These are phyloP conservation scores for Suillus discolor DNA, from an alignment of 768 basidiomycete species.

Conservation along the genomic window DNA sequence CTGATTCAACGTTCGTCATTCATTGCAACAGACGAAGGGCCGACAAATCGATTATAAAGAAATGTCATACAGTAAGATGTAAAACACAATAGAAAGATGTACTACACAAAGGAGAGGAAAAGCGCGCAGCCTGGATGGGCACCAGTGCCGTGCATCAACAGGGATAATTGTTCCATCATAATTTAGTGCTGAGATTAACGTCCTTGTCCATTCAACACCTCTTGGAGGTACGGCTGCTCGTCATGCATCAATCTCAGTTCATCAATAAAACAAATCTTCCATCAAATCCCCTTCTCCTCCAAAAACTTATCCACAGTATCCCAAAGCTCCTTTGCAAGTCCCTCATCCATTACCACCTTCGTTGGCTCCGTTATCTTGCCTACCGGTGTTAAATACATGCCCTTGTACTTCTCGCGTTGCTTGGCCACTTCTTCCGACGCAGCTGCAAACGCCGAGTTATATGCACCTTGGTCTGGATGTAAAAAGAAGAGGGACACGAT, in stretches of 20 bases:
- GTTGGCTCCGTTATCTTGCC: conserved; percentile 18
- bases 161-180: background rate
- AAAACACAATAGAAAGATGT: background rate
- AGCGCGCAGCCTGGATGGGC: background rate
- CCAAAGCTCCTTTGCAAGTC: conserved; percentile 32
- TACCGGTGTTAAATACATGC: conserved; percentile 33
- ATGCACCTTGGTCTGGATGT: conserved; percentile 25
- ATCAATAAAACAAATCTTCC: background rate
- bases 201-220: background rate
- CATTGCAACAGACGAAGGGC: background rate
- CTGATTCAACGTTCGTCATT: background rate
- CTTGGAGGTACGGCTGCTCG: background rate
- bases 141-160: background rate
- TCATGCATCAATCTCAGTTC: background rate
- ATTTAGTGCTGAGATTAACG: too few relatives aligned
- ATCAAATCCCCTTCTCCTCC: conserved; percentile 23
- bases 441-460: conserved; percentile 33
- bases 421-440: conserved; percentile 25
- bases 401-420: conserved; percentile 27
- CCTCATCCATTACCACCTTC: conserved; percentile 20
- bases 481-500: conserved; percentile 22
- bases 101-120: background rate
- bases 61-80: background rate
- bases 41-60: background rate
- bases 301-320: conserved; percentile 29